These are phyloP conservation scores for Cymbopogon flexuosus DNA, from an alignment of 202 grass and related monocot species.

Conservation along the genomic window DNA sequence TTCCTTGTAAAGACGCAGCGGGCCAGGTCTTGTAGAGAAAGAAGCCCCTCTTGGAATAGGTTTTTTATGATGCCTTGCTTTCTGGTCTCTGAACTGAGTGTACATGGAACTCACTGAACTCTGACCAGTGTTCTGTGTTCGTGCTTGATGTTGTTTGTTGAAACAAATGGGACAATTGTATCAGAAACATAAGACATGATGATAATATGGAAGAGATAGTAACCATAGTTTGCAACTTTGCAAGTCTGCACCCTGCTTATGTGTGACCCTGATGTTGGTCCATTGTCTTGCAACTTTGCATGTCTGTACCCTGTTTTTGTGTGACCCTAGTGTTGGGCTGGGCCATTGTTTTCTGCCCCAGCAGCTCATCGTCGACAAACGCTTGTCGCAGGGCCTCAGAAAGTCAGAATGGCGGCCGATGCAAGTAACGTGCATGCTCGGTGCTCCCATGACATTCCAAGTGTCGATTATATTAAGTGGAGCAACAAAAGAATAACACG, in stretches of 20 bases:
- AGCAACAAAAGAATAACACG: background rate
- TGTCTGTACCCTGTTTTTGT: background rate
- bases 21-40: background rate
- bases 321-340: background rate
- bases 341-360: background rate
- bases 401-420: no score
- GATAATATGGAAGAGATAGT: background rate
- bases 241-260: background rate
- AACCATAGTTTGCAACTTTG: background rate
- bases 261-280: background rate
- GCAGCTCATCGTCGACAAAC: background rate
- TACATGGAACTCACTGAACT: background rate
- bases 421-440: no score
- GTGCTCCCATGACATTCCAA: background rate
- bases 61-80: background rate
- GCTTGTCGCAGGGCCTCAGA: no score
- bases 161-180: background rate
- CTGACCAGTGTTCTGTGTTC: background rate
- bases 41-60: background rate
- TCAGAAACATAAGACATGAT: background rate
- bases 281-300: no score
- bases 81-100: background rate
- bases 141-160: slow-evolving; percentile 22
- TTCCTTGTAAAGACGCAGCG: slow-evolving; percentile 7
- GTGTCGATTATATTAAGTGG: background rate